Conservation (phyloP, 805 yeast genomes). For the Zygoascus biomembranicola region DNA sequence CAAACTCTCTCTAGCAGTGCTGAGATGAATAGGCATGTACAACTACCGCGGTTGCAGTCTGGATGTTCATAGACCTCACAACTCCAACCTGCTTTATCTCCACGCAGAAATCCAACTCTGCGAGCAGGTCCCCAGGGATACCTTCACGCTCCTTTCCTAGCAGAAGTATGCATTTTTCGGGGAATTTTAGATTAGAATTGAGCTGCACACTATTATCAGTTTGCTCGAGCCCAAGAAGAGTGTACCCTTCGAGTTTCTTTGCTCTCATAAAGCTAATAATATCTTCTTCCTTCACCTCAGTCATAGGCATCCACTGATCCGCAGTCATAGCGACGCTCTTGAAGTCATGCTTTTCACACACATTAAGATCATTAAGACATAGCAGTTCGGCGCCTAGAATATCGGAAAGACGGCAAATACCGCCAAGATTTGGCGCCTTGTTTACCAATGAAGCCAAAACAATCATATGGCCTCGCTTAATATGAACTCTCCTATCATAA, state of each 20-base stretch:
- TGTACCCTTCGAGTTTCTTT: slow-evolving; percentile 69
- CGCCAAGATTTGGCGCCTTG: slow-evolving; percentile 88
- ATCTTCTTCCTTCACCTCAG: slow-evolving; percentile 54
- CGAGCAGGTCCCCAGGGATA: slow-evolving; percentile 74
- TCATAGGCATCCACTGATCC: slow-evolving; percentile 91
- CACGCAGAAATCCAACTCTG: slow-evolving; percentile 76
- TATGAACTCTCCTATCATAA: slow-evolving; percentile 26
- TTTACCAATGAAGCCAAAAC: slow-evolving; percentile 90
- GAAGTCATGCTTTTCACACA: slow-evolving; percentile 60
- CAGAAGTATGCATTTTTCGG: slow-evolving; percentile 66
- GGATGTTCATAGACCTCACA: slow-evolving; percentile 91
- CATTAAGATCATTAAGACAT: slow-evolving; percentile 63
- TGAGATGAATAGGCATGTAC: slow-evolving; percentile 82
- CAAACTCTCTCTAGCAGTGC: slow-evolving; percentile 34
- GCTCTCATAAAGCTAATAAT: slow-evolving; percentile 49
- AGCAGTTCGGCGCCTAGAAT: slow-evolving; percentile 82
- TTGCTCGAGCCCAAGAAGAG: slow-evolving; percentile 84
- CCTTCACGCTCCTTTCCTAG: slow-evolving; percentile 89
- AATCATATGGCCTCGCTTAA: slow-evolving; percentile 70
- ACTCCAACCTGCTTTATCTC: slow-evolving; percentile 91
- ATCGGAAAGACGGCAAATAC: slow-evolving; percentile 87
- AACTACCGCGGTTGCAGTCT: slow-evolving; percentile 90
- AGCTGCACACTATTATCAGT: slow-evolving; percentile 81
- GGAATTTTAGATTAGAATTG: slow-evolving; percentile 58
- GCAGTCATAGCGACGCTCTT: slow-evolving; percentile 90